These are phyloP conservation scores for Keithomyces neogunnii DNA, from an alignment of 2,329 filamentous ascomycete species.

Conservation along the genomic window DNA sequence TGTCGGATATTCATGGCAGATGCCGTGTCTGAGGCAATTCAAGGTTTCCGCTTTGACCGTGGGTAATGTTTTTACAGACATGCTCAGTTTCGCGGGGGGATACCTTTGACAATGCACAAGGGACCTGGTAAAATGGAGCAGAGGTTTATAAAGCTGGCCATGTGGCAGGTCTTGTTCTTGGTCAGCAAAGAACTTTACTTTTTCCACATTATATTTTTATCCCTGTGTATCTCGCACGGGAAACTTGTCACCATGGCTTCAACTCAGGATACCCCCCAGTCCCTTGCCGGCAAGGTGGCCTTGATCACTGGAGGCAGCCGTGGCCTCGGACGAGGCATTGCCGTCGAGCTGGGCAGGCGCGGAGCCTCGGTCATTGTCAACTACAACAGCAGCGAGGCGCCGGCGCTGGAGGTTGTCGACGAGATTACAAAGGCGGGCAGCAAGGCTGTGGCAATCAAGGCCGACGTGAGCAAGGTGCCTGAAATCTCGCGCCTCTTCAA, in stretches of 20 bases:
- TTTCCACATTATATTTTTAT: too few relatives aligned
- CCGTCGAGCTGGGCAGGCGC: slow-evolving; percentile 45
- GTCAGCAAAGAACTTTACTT: too few relatives aligned
- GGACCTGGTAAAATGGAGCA: too few relatives aligned
- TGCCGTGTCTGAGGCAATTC: too few relatives aligned
- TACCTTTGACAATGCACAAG: too few relatives aligned
- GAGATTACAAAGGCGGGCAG: slow-evolving; percentile 47
- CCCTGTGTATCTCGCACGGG: not conserved
- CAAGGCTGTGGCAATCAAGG: slow-evolving; percentile 56
- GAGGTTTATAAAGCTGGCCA: too few relatives aligned
- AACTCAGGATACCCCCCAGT: not conserved
- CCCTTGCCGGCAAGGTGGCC: slow-evolving; percentile 24
- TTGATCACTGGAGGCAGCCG: slow-evolving; percentile 36
- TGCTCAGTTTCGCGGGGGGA: too few relatives aligned
- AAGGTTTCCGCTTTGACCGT: too few relatives aligned
- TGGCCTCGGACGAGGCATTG: slow-evolving; percentile 52
- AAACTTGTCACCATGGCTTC: not conserved
- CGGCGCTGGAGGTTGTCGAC: slow-evolving; percentile 48
- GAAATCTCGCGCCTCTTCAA: slow-evolving; percentile 57
- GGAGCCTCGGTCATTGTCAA: slow-evolving; percentile 52
- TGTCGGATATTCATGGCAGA: too few relatives aligned
- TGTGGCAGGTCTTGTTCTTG: too few relatives aligned
- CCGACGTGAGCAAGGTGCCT: slow-evolving; percentile 56
- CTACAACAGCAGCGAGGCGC: slow-evolving; percentile 47
- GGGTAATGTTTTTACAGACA: too few relatives aligned